Evolutionary conservation across 2,329 filamentous ascomycete species (phyloP).

Genomic region (Penicillium aurantiogriseum): DNA sequence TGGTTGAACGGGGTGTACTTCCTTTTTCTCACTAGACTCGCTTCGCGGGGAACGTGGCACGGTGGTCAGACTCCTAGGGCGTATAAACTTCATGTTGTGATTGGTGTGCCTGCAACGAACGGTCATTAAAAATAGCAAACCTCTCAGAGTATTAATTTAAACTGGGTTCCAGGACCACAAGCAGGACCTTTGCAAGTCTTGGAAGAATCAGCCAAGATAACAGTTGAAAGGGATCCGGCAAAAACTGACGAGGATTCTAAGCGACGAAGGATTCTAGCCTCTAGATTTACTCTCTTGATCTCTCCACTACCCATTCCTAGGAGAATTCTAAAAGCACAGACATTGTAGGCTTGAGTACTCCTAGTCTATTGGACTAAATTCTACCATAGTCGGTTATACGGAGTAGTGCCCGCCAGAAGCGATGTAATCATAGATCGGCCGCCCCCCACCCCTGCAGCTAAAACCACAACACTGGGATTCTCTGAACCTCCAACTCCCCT

Average conservation of each 20-base stretch:
- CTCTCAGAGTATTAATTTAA: background rate
- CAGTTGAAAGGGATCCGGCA: background rate
- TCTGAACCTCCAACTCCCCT: constrained; percentile 18
- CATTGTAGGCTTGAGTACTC: background rate
- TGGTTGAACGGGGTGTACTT: background rate
- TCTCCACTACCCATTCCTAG: background rate
- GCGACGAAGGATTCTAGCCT: background rate
- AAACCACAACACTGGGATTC: constrained; percentile 34
- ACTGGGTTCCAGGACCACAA: background rate
- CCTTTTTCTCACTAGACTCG: background rate
- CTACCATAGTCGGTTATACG: constrained; percentile 5
- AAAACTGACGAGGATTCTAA: constrained; percentile 1
- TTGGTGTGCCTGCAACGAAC: constrained; percentile 9
- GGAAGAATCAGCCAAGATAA: background rate
- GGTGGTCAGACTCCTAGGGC: background rate
- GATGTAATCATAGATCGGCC: constrained; percentile 33
- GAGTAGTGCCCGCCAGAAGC: constrained; percentile 10
- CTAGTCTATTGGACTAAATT: constrained; percentile 10
- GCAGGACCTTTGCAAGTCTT: background rate
- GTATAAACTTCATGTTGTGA: background rate
- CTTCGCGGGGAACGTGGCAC: constrained; percentile 4
- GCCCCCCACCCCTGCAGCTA: constrained; percentile 31
- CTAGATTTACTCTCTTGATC: background rate
- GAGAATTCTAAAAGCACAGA: constrained; percentile 11
- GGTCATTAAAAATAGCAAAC: constrained; percentile 7